phyloP scores from a whole-genome alignment of 495 filamentous ascomycete species.

The Aspergillus leporis region DNA sequence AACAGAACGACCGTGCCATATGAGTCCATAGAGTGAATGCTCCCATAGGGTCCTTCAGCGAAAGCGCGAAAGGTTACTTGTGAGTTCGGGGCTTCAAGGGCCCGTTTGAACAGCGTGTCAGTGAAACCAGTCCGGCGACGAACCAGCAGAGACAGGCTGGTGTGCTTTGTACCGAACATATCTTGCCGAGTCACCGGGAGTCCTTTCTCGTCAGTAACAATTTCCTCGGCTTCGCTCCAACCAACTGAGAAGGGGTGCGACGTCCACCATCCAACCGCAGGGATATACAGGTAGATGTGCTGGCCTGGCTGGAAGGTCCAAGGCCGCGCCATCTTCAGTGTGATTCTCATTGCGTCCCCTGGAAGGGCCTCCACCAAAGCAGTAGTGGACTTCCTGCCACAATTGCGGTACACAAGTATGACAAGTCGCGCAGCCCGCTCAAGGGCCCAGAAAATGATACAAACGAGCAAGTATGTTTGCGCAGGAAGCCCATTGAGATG shows the following conservation, averaged over 20 bases:
- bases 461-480: conserved; percentile 62
- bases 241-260: conserved; percentile 93
- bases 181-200: conserved; percentile 41
- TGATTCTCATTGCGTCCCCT: conserved; percentile 81
- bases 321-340: conserved; percentile 72
- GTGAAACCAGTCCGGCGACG: conserved; percentile 88
- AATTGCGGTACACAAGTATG: conserved; percentile 71
- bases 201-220: conserved; percentile 43
- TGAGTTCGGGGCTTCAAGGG: conserved; percentile 39
- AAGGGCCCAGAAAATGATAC: conserved; percentile 73
- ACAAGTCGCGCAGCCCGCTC: conserved; percentile 72
- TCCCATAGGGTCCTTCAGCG: conserved; percentile 88
- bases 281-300: conserved; percentile 85
- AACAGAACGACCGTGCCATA: conserved; percentile 91
- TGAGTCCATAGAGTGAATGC: conserved; percentile 77
- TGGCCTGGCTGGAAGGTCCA: conserved; percentile 80
- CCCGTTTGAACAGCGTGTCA: conserved; percentile 70
- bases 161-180: conserved; percentile 42
- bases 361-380: conserved; percentile 76
- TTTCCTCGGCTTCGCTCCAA: conserved; percentile 63
- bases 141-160: conserved; percentile 74
- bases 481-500: conserved; percentile 70
- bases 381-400: conserved; percentile 61
- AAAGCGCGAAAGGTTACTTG: conserved; percentile 57
- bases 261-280: conserved; percentile 73